Percentiles rank a stretch among this genome's conserved stretches.
Evolutionary conservation across 1,139 yeast species (phyloP).

Genomic region (Scheffersomyces parashehatae): DNA sequence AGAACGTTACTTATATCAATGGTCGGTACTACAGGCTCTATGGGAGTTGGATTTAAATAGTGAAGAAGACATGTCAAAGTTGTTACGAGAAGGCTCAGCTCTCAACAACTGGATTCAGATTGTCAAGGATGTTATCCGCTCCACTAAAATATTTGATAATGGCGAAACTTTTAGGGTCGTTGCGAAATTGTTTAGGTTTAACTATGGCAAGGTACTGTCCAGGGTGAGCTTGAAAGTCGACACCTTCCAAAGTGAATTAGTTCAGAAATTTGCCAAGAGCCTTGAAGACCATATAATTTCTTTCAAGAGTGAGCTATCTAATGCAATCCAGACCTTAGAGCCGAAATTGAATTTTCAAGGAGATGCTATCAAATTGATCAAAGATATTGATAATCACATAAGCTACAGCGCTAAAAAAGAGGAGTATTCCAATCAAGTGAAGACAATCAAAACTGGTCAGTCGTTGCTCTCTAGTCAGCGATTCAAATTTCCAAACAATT

Average conservation of each 20-base stretch:
- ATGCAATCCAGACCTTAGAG: slow-evolving; percentile 18
- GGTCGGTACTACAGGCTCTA: slow-evolving; percentile 59
- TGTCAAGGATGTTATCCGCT: slow-evolving; percentile 44
- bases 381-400: slow-evolving; percentile 17
- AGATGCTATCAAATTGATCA: slow-evolving; percentile 16
- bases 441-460: slow-evolving; percentile 41
- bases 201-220: slow-evolving; percentile 56
- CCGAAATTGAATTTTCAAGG: slow-evolving; percentile 18
- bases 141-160: slow-evolving; percentile 55
- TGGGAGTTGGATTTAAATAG: slow-evolving; percentile 49
- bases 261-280: slow-evolving; percentile 43
- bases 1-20: slow-evolving; percentile 38
- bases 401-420: slow-evolving; percentile 27
- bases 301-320: slow-evolving; percentile 15
- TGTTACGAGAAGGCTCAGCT: slow-evolving; percentile 26
- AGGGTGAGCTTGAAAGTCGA: slow-evolving; percentile 59
- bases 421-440: slow-evolving; percentile 12
- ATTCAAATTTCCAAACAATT: slow-evolving; percentile 50
- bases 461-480: slow-evolving; percentile 44
- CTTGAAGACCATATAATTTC: slow-evolving; percentile 18
- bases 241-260: slow-evolving; percentile 52
- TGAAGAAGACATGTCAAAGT: slow-evolving; percentile 18
- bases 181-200: slow-evolving; percentile 42
- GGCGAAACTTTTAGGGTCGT: slow-evolving; percentile 33
- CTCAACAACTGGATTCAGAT: slow-evolving; percentile 50